Percentiles rank a stretch among this genome's conserved stretches.
Evolutionary conservation across 805 yeast genomes (phyloP).

Genomic region (Metschnikowia sp.): DNA sequence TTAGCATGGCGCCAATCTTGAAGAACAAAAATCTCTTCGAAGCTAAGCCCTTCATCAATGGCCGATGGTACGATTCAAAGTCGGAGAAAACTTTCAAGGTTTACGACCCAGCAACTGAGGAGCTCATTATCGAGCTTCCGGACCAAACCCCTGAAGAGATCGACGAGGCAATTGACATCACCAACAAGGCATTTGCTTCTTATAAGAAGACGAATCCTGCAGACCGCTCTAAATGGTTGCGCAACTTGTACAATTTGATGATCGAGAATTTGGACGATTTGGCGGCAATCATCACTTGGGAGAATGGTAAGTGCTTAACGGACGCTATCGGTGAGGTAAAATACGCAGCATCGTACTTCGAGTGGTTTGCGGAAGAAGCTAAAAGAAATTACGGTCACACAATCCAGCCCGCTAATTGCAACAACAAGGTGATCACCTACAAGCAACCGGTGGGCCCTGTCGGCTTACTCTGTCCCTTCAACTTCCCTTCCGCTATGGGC

Average conservation of each 20-base stretch:
- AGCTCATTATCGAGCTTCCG: constrained; percentile 33
- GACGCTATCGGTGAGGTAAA: constrained; percentile 56
- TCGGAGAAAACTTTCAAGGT: constrained; percentile 37
- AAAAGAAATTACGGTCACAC: constrained; percentile 54
- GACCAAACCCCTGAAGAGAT: constrained; percentile 46
- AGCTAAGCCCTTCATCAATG: constrained; percentile 35
- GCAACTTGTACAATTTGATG: constrained; percentile 50
- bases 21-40: constrained; percentile 35
- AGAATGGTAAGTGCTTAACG: constrained; percentile 55
- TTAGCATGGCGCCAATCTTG: constrained; percentile 18
- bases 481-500: constrained; percentile 67
- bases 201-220: constrained; percentile 48
- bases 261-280: constrained; percentile 54
- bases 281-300: constrained; percentile 55
- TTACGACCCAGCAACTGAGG: constrained; percentile 39
- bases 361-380: constrained; percentile 53
- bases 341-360: constrained; percentile 52
- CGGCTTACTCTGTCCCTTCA: constrained; percentile 64
- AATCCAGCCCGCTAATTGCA: constrained; percentile 50
- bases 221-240: constrained; percentile 48
- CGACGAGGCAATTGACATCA: constrained; percentile 45
- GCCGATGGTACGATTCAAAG: constrained; percentile 37
- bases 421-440: constrained; percentile 50
- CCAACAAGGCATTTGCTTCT: constrained; percentile 43
- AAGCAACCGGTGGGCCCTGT: constrained; percentile 65